These are phyloP conservation scores for Aciculosporium take DNA, from an alignment of 2,329 filamentous ascomycete genomes.

Conservation along the genomic window DNA sequence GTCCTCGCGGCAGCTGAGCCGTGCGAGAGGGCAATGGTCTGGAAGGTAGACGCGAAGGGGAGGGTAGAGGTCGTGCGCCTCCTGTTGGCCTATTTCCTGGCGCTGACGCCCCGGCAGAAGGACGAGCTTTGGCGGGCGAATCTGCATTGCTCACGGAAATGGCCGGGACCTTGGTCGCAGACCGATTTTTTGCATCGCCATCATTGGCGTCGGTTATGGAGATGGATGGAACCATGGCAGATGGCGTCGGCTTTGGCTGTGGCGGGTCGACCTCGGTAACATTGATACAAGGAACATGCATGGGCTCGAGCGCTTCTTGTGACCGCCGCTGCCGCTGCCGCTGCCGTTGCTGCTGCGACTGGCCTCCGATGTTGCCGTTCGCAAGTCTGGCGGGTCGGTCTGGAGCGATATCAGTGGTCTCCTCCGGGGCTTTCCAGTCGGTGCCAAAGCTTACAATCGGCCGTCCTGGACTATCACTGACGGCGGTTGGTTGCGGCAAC, in stretches of 20 bases:
- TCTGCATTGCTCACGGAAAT: conserved; percentile 29
- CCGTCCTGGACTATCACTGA: conserved; percentile 78
- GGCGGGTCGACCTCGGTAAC: conserved; percentile 33
- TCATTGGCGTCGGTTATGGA: conserved; percentile 18
- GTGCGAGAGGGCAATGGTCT: conserved; percentile 19
- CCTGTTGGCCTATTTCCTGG: conserved; percentile 24
- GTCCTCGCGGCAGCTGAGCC: conserved; percentile 31
- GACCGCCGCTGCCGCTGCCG: no score
- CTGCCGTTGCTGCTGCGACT: conserved; percentile 9
- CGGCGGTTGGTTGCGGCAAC: conserved; percentile 74
- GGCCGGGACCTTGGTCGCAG: conserved; percentile 31
- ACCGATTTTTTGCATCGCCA: conserved; percentile 13
- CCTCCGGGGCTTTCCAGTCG: conserved; percentile 62
- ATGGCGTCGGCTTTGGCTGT: conserved; percentile 16
- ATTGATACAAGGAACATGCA: conserved; percentile 40
- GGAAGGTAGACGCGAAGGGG: conserved; percentile 26
- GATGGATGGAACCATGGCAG: conserved; percentile 21
- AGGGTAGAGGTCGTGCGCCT: conserved; percentile 26
- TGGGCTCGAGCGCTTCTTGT: conserved; percentile 15
- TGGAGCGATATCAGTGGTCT: conserved; percentile 52
- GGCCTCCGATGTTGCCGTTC: conserved; percentile 3
- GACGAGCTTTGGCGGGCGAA: conserved; percentile 24
- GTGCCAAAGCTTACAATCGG: conserved; percentile 96
- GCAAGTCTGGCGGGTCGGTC: conserved; percentile 21
- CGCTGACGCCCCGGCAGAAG: conserved; percentile 33